These are phyloP conservation scores for Colletotrichum higginsianum DNA, from an alignment of 2,329 filamentous ascomycete species.

Conservation along the genomic window DNA sequence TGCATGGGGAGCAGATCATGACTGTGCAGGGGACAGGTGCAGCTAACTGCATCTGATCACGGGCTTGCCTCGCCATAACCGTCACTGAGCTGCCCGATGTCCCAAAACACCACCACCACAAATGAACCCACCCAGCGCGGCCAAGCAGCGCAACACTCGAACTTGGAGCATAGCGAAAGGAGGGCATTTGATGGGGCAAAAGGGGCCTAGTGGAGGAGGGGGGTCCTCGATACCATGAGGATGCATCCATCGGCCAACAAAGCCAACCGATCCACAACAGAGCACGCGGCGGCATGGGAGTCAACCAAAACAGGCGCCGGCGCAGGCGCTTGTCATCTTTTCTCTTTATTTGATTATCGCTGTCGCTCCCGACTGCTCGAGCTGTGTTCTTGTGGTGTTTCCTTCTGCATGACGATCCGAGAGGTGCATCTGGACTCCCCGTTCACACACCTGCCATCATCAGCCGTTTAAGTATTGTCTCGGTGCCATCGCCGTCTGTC, in stretches of 20 bases:
- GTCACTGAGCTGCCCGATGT: not conserved
- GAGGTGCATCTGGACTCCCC: not conserved
- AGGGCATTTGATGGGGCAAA: not conserved
- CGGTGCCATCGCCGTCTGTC: not conserved
- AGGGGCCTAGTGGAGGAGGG: not conserved
- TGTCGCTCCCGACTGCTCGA: not conserved
- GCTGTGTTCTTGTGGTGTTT: not conserved
- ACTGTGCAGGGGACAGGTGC: constrained; percentile 5
- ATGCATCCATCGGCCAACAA: constrained; percentile 11
- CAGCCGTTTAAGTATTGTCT: not conserved
- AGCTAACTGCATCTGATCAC: constrained; percentile 31
- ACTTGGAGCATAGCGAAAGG: not conserved
- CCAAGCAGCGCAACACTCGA: constrained; percentile 1
- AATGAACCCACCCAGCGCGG: not conserved
- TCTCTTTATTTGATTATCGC: not conserved
- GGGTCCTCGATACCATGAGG: not conserved
- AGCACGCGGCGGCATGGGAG: not conserved
- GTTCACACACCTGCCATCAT: not conserved
- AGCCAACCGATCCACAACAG: not conserved
- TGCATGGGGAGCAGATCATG: constrained; percentile 10
- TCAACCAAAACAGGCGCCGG: no score
- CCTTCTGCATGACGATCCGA: not conserved
- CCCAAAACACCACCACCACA: not conserved
- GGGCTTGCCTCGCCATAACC: constrained; percentile 30
- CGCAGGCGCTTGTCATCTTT: constrained; percentile 1